Evolutionary conservation across 1,139 yeast genomes (phyloP), one percentile per base, ranked within the genome.

Genomic region (Yamadazyma membranifaciens): DNA sequence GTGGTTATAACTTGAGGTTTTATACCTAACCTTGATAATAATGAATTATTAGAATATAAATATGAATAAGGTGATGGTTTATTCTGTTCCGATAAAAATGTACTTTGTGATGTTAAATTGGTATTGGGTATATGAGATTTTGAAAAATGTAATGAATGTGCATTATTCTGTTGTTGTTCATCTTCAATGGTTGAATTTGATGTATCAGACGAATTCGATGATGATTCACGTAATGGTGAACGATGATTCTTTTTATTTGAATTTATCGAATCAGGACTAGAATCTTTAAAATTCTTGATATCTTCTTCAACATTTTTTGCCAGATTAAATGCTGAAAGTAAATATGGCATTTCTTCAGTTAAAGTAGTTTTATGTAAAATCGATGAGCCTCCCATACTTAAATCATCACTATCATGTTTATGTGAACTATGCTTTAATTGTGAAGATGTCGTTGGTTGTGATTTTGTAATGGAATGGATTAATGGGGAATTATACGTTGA

Each of bases 321-420:
- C 47, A 73, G 73, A 45, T 73, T 70, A 47, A 79, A 80, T n/a
- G 83, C 84, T 12, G 73, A 60, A 75, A 79, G 65, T 49, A 80
- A 60, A 47, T 67, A 72, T 0, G 85, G 85, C 51, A 80, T 57
- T 49, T 78, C 81, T 27, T 78, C 81, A 2, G 78, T 53, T 5
- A 79, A 59, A 2, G 80, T 71, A 1, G 81, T 68, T 47, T 71
- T 73, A 29, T 66, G 73, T 31, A 71, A 54, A 25, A 59, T 45
- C 14, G 59, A 50, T 2, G 67, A 57, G 6, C 63, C 56, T 0
- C 64, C 56, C 33, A 63, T 40, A 3, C 65, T 55, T 12, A 60
- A 45, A 26, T 60, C 52, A 40, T 68, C 54, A n/a, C 41, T 36
- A 11, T 24, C 33, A 2, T 36, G 31, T 5, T 37, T 31, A 13